phyloP scores from a whole-genome alignment of 805 yeast species.

The Cyberlindnera meyerae region DNA sequence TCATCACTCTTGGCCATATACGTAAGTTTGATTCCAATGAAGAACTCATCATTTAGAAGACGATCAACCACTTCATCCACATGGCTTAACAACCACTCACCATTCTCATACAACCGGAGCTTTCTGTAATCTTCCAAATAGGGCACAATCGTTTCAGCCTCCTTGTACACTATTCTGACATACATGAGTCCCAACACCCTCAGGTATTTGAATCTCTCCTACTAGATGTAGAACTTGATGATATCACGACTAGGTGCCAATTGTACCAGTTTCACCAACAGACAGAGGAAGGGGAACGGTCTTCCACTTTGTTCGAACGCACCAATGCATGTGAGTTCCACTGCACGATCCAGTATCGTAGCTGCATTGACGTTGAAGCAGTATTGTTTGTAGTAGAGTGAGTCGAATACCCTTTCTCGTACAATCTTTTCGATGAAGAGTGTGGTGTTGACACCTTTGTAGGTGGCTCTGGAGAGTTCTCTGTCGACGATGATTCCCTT shows the following conservation, averaged over 20 bases:
- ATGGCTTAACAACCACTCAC: constrained; percentile 39
- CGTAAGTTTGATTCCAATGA: constrained; percentile 74
- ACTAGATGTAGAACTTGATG: constrained; percentile 47
- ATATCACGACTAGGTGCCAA: constrained; percentile 63
- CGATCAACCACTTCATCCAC: constrained; percentile 76
- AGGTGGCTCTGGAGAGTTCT: constrained; percentile 14
- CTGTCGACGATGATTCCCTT: constrained; percentile 16
- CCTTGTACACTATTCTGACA: constrained; percentile 35
- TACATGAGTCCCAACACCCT: constrained; percentile 68
- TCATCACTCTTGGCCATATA: constrained; percentile 32
- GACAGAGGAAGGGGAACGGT: constrained; percentile 72
- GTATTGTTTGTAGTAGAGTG: constrained; percentile 52
- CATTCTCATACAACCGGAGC: constrained; percentile 43
- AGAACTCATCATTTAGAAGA: constrained; percentile 50
- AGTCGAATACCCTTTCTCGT: constrained; percentile 51
- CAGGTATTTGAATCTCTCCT: constrained; percentile 72
- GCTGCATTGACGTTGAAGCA: constrained; percentile 49
- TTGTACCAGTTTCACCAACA: constrained; percentile 72
- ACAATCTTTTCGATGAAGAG: constrained; percentile 53
- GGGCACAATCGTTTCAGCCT: constrained; percentile 40
- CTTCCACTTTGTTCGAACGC: constrained; percentile 50
- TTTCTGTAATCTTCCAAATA: constrained; percentile 64
- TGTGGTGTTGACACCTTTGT: constrained; percentile 45
- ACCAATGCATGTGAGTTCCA: constrained; percentile 46
- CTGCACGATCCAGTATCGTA: constrained; percentile 44